phyloP scores from a whole-genome alignment of 2,329 filamentous ascomycete genomes.

The Arthroderma sp. region DNA sequence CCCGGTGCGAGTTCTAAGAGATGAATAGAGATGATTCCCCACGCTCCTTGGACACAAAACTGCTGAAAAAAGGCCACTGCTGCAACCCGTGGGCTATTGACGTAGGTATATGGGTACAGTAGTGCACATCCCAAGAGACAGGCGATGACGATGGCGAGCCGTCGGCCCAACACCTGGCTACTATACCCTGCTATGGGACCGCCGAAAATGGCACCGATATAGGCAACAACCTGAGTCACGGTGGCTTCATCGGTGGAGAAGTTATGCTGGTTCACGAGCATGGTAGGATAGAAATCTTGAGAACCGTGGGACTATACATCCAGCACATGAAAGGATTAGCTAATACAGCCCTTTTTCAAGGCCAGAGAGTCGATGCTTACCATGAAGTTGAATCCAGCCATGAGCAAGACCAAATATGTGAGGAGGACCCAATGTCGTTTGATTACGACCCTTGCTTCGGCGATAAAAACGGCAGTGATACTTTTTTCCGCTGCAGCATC shows the following conservation, averaged over 20 bases:
- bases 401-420: slow-evolving; percentile 68
- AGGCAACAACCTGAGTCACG: slow-evolving; percentile 58
- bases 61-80: slow-evolving; percentile 76
- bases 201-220: slow-evolving; percentile 57
- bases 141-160: slow-evolving; percentile 54
- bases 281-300: slow-evolving; percentile 51
- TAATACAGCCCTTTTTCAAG: too few relatives aligned
- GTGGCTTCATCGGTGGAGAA: slow-evolving; percentile 48
- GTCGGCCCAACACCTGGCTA: slow-evolving; percentile 56
- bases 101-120: slow-evolving; percentile 72
- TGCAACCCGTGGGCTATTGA: slow-evolving; percentile 43
- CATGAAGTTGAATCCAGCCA: slow-evolving; percentile 91
- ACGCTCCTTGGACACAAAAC: slow-evolving; percentile 64
- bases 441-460: slow-evolving; percentile 4
- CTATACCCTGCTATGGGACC: slow-evolving; percentile 54
- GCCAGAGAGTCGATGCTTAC: slow-evolving; percentile 17
- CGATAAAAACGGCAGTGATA: slow-evolving; percentile 53
- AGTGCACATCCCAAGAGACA: slow-evolving; percentile 57
- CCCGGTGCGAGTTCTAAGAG: slow-evolving; percentile 52
- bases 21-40: slow-evolving; percentile 61
- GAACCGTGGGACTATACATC: slow-evolving; percentile 50
- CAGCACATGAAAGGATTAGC: too few relatives aligned
- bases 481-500: slow-evolving; percentile 48
- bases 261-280: slow-evolving; percentile 45
- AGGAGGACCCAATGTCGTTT: slow-evolving; percentile 37